These are phyloP conservation scores for Mucor indicus DNA, from an alignment of 371 early-diverging fungal genomes.

Conservation along the genomic window DNA sequence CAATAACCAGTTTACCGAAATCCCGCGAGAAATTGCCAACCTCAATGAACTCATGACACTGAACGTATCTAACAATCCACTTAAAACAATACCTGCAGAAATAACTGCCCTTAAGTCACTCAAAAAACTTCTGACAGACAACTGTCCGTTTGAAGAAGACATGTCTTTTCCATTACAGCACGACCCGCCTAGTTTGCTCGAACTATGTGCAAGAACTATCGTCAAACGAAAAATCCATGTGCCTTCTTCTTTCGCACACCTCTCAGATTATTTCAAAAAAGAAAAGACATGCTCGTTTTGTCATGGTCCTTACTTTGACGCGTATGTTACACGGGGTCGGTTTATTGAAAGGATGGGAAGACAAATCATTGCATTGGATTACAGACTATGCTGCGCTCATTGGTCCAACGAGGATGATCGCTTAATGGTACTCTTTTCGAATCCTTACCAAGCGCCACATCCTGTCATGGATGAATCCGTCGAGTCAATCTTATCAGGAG, in stretches of 20 bases:
- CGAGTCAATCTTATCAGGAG: too few species aligned
- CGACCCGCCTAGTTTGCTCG: slow-evolving; percentile 63
- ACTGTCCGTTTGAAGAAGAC: slow-evolving; percentile 43
- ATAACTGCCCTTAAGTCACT: slow-evolving; percentile 52
- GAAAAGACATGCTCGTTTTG: slow-evolving; percentile 81
- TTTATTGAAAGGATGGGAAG: slow-evolving; percentile 61
- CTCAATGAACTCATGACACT: slow-evolving; percentile 58
- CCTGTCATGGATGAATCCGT: too few species aligned
- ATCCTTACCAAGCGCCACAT: too few species aligned
- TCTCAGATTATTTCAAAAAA: slow-evolving; percentile 66
- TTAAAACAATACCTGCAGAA: slow-evolving; percentile 43
- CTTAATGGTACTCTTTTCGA: too few species aligned
- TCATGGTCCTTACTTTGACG: slow-evolving; percentile 83
- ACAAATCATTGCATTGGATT: slow-evolving; percentile 34
- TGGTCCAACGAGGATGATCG: slow-evolving; percentile 44
- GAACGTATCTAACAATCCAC: slow-evolving; percentile 65
- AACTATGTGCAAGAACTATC: slow-evolving; percentile 74
- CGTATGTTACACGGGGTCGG: slow-evolving; percentile 55
- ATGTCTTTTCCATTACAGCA: slow-evolving; percentile 26
- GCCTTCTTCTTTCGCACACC: slow-evolving; percentile 42
- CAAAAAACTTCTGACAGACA: slow-evolving; percentile 52
- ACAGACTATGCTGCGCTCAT: slow-evolving; percentile 40
- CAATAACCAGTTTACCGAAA: slow-evolving; percentile 50
- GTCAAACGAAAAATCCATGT: slow-evolving; percentile 64
- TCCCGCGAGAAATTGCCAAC: slow-evolving; percentile 54